phyloP scores from a whole-genome alignment of 352 stramenopile species.

The Globisporangium lucens region DNA sequence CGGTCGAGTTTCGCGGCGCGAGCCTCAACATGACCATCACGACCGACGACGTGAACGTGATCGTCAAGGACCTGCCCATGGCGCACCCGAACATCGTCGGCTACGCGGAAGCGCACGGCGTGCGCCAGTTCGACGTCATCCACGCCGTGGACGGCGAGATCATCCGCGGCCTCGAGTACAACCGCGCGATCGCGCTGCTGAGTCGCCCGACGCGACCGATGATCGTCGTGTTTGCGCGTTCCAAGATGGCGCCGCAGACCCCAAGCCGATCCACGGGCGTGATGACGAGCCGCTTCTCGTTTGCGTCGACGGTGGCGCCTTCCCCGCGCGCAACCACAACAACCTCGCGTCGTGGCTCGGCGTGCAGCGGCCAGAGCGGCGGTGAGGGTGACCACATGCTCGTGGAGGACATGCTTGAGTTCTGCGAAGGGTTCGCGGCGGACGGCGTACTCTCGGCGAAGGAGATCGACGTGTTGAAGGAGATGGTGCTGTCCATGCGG shows the following conservation, averaged over 20 bases:
- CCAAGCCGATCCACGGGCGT: slow-evolving; percentile 46
- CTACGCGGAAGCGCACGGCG: slow-evolving; percentile 77
- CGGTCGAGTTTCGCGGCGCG: slow-evolving; percentile 73
- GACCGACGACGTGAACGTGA: slow-evolving; percentile 80
- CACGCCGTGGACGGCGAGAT: slow-evolving; percentile 78
- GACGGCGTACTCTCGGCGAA: slow-evolving; percentile 53
- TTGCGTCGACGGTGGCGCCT: slow-evolving; percentile 64
- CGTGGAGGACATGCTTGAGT: slow-evolving; percentile 86
- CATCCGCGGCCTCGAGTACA: slow-evolving; percentile 79
- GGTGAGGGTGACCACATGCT: slow-evolving; percentile 60
- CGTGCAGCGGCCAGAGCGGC: slow-evolving; percentile 38
- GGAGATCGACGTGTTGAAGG: slow-evolving; percentile 71
- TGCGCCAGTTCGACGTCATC: slow-evolving; percentile 77
- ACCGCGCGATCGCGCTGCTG: slow-evolving; percentile 73
- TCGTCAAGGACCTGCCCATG: slow-evolving; percentile 83
- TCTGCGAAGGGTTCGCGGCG: slow-evolving; percentile 59
- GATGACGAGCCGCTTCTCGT: slow-evolving; percentile 68
- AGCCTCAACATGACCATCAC: slow-evolving; percentile 88
- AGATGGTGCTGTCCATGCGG: slow-evolving; percentile 77
- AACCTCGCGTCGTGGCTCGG: slow-evolving; percentile 39
- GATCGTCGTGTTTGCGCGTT: slow-evolving; percentile 78
- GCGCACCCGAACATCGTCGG: slow-evolving; percentile 79
- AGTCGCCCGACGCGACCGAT: slow-evolving; percentile 63
- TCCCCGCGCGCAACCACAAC: slow-evolving; percentile 37
- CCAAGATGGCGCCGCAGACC: slow-evolving; percentile 56